phyloP scores from a whole-genome alignment of 2,329 filamentous ascomycete species.

The Pestalotiopsis sp. region DNA sequence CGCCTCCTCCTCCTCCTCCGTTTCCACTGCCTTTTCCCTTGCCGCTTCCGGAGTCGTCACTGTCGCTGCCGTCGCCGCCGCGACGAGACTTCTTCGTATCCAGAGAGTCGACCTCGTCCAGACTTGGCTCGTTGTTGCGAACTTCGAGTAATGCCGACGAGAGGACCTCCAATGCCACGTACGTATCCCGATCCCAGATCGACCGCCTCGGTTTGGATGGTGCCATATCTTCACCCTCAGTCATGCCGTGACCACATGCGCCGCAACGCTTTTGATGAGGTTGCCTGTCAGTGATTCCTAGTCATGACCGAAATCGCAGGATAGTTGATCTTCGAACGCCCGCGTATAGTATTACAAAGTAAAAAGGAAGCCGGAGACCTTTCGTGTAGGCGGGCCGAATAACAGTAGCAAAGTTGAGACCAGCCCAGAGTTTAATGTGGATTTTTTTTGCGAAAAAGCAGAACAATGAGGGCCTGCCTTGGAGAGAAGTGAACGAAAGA shows the following conservation, averaged over 20 bases:
- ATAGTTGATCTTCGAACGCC: background rate
- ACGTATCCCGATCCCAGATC: background rate
- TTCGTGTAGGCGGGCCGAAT: background rate
- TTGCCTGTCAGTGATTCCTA: background rate
- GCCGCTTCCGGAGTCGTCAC: background rate
- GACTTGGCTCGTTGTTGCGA: background rate
- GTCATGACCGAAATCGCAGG: constrained; percentile 9
- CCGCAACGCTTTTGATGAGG: constrained; percentile 9
- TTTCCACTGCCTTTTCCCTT: constrained; percentile 1
- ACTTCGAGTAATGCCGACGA: background rate
- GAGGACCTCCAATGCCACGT: background rate
- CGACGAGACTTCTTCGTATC: constrained; percentile 14
- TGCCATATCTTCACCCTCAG: constrained; percentile 11
- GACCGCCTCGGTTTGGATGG: constrained; percentile 8
- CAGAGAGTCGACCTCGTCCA: background rate
- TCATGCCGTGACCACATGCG: constrained; percentile 12
- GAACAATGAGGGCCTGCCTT: constrained; percentile 33
- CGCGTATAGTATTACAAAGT: constrained; percentile 11
- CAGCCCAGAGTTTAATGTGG: constrained; percentile 19
- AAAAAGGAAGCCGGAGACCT: background rate
- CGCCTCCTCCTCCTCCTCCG: background rate
- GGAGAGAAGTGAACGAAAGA: constrained; percentile 19
- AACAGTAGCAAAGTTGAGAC: constrained; percentile 23
- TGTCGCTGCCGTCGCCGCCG: constrained; percentile 12
- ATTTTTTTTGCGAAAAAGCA: constrained; percentile 20